Evolutionary conservation across 495 filamentous ascomycete genomes (phyloP).

Genomic region (Trichocladium antarcticum): DNA sequence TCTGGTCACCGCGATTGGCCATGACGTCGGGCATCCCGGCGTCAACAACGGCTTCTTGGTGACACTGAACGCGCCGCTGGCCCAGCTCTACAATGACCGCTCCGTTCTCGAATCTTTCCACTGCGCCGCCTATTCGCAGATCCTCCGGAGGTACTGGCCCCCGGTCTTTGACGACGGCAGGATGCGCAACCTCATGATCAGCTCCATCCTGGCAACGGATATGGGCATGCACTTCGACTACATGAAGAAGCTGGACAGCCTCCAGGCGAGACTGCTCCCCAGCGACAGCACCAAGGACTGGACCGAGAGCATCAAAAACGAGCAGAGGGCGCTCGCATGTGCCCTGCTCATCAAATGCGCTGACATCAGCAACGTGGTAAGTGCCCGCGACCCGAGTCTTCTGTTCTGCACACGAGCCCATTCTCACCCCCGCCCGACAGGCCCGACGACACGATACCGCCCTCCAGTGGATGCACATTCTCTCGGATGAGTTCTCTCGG

Average conservation of each 20-base stretch:
- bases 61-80: conserved; percentile 82
- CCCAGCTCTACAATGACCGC: conserved; percentile 95
- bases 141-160: conserved; percentile 88
- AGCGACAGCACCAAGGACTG: conserved; percentile 54
- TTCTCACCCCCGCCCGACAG: conserved; percentile 36
- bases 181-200: conserved; percentile 85
- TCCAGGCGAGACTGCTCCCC: conserved; percentile 64
- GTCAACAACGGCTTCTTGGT: conserved; percentile 97
- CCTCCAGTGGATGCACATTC: conserved; percentile 73
- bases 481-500: conserved; percentile 87
- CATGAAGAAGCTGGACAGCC: conserved; percentile 67
- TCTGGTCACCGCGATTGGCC: conserved; percentile 87
- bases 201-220: conserved; percentile 88
- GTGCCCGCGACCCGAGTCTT: conserved; percentile 19
- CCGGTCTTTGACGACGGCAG: conserved; percentile 58
- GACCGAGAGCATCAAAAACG: conserved; percentile 55
- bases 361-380: conserved; percentile 95
- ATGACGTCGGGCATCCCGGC: conserved; percentile 94
- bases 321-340: conserved; percentile 68
- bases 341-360: conserved; percentile 93
- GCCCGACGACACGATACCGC: conserved; percentile 75
- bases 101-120: conserved; percentile 97
- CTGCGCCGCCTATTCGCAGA: conserved; percentile 93
- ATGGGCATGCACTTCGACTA: conserved; percentile 96
- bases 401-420: neutral